Evolutionary conservation across 139 green algal species (phyloP).

Genomic region (Haematococcus sp.): DNA sequence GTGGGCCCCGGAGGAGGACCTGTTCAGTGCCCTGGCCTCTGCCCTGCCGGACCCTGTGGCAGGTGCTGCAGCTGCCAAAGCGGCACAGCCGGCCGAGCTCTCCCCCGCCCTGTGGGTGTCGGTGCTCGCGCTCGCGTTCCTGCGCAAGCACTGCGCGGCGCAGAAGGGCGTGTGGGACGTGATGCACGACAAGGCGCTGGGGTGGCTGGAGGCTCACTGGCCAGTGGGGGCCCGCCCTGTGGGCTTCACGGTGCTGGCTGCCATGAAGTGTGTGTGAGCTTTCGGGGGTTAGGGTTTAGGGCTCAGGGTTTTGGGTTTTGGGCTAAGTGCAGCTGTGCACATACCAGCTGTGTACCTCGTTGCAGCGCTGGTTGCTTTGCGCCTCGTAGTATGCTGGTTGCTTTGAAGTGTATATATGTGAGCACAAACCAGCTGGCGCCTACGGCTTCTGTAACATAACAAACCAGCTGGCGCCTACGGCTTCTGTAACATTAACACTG

Average conservation of each 20-base stretch:
- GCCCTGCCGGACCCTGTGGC: not conserved
- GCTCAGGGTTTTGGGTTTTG: too few species aligned
- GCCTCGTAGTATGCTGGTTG: too few species aligned
- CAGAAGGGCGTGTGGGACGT: not conserved
- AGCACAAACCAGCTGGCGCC: too few species aligned
- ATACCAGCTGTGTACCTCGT: too few species aligned
- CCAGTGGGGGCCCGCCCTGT: not conserved
- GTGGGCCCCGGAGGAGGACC: not conserved
- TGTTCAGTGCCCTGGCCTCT: constrained; percentile 3
- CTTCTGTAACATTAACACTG: too few species aligned
- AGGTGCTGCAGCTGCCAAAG: too few species aligned
- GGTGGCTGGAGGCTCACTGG: not conserved
- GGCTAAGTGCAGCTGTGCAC: too few species aligned
- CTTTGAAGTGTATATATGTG: too few species aligned
- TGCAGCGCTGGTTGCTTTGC: too few species aligned
- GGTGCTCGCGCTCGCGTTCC: constrained; percentile 5
- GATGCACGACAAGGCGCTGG: not conserved
- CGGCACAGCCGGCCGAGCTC: not conserved
- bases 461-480: too few species aligned
- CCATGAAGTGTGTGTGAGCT: not conserved
- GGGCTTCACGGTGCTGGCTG: constrained; percentile 1
- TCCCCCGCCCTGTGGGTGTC: not conserved
- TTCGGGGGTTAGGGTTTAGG: too few species aligned
- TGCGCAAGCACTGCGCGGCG: constrained; percentile 9
- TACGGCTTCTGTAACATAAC: too few species aligned